Percentiles rank a stretch among this genome's conserved stretches.
These are phyloP conservation scores for Obelidium mucronatum DNA, from an alignment of 192 early-diverging fungal species.

Conservation along the genomic window DNA sequence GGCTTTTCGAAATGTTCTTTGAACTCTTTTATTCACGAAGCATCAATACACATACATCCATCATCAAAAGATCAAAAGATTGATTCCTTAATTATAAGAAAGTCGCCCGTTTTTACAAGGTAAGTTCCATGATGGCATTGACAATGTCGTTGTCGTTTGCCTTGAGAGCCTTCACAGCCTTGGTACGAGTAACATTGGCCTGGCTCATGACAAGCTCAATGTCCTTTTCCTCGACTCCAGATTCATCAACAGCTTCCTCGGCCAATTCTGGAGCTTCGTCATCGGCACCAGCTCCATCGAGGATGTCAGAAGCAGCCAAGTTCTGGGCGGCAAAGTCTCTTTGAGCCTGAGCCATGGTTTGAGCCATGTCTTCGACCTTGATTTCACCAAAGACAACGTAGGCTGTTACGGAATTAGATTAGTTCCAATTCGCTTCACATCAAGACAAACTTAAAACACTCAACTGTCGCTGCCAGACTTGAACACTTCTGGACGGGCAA, in stretches of 20 bases:
- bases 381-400: constrained; percentile 98
- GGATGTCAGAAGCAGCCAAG: constrained; percentile 40
- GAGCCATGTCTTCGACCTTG: constrained; percentile 82
- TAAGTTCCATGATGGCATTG: constrained; percentile 91
- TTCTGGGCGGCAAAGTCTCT: constrained; percentile 69
- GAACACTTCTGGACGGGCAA: constrained; percentile 93
- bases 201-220: constrained; percentile 94
- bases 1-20: not conserved
- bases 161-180: constrained; percentile 94
- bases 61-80: too few relatives aligned
- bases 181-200: constrained; percentile 83
- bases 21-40: not conserved
- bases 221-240: constrained; percentile 87
- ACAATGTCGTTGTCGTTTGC: constrained; percentile 72
- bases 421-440: not conserved
- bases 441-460: not conserved
- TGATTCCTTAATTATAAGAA: too few relatives aligned
- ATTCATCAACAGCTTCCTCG: constrained; percentile 83
- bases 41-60: not conserved
- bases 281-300: constrained; percentile 49
- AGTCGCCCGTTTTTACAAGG: constrained; percentile 46
- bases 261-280: constrained; percentile 57
- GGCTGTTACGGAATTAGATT: constrained; percentile 36
- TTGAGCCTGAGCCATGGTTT: constrained; percentile 65
- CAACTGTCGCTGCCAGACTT: constrained; percentile 85